Percentiles rank a stretch among this genome's conserved stretches.
These are phyloP conservation scores for Phanerodontia chrysosporium DNA, from an alignment of 768 basidiomycete genomes.

Conservation along the genomic window DNA sequence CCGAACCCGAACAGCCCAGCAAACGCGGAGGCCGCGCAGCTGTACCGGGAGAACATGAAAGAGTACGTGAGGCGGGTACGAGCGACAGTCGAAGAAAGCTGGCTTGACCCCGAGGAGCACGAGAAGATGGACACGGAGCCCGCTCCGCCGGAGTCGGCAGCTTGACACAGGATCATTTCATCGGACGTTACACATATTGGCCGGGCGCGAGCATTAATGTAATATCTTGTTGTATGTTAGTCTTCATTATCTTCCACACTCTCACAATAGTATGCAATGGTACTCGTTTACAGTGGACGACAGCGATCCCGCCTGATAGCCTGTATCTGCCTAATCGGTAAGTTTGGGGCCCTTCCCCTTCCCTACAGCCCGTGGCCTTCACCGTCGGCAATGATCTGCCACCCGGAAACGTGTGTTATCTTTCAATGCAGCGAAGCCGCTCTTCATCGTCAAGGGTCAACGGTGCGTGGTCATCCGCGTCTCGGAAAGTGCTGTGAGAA, in stretches of 20 bases:
- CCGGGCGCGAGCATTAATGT: not conserved
- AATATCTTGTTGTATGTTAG: not conserved
- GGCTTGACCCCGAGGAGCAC: slow-evolving; percentile 76
- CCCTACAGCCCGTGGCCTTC: too few relatives aligned
- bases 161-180: not conserved
- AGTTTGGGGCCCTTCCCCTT: not conserved
- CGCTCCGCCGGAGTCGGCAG: not conserved
- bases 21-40: slow-evolving; percentile 95
- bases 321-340: not conserved
- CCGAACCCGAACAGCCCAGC: slow-evolving; percentile 98
- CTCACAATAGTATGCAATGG: not conserved
- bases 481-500: not conserved
- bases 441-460: not conserved
- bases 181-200: not conserved
- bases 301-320: not conserved
- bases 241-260: not conserved
- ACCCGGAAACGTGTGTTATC: too few relatives aligned
- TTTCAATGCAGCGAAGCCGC: too few relatives aligned
- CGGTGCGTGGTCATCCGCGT: not conserved
- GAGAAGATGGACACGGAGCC: slow-evolving; percentile 51
- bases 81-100: slow-evolving; percentile 90
- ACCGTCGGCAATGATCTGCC: too few relatives aligned
- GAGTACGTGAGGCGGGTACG: slow-evolving; percentile 94
- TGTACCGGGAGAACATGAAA: slow-evolving; percentile 98
- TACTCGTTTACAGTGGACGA: not conserved